A percentile compares a stretch with the other conserved stretches of the same genome.
phyloP scores from a whole-genome alignment of 2,329 filamentous ascomycete genomes.

The Xylaria sp. region DNA sequence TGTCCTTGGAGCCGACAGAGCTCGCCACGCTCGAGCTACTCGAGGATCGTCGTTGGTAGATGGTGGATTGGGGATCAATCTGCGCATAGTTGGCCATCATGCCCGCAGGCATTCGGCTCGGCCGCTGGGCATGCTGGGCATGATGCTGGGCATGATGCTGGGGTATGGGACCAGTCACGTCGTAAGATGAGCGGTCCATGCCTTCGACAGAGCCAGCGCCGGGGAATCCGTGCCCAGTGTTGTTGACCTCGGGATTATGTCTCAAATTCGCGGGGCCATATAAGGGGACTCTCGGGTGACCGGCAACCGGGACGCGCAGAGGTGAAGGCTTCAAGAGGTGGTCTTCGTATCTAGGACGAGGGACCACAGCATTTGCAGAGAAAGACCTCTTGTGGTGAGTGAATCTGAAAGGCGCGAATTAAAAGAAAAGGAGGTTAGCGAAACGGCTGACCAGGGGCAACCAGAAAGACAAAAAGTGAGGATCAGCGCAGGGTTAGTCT shows the following conservation, averaged over 20 bases:
- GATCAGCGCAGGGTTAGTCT: conserved; percentile 40
- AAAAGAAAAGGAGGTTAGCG: conserved; percentile 43
- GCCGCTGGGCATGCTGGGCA: conserved; percentile 40
- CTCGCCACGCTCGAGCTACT: conserved; percentile 45
- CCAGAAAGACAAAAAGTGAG: conserved; percentile 37
- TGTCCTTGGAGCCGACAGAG: conserved; percentile 46
- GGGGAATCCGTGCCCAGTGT: conserved; percentile 34
- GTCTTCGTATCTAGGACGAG: conserved; percentile 41
- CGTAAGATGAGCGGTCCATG: conserved; percentile 40
- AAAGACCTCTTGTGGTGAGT: conserved; percentile 44
- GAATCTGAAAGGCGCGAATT: conserved; percentile 36
- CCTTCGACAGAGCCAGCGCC: conserved; percentile 31
- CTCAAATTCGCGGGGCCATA: conserved; percentile 39
- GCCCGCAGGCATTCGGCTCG: conserved; percentile 40
- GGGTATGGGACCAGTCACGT: conserved; percentile 36
- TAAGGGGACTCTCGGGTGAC: conserved; percentile 26
- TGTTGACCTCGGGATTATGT: conserved; percentile 35
- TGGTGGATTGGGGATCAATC: conserved; percentile 46
- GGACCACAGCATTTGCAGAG: conserved; percentile 42
- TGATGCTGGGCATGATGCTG: too few species aligned
- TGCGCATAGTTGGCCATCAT: conserved; percentile 49
- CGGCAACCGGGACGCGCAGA: conserved; percentile 17
- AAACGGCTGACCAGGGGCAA: conserved; percentile 19
- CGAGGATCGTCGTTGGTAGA: conserved; percentile 46
- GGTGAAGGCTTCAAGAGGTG: conserved; percentile 40